phyloP scores from a whole-genome alignment of 352 stramenopile species.

The Phytophthora uliginosa region DNA sequence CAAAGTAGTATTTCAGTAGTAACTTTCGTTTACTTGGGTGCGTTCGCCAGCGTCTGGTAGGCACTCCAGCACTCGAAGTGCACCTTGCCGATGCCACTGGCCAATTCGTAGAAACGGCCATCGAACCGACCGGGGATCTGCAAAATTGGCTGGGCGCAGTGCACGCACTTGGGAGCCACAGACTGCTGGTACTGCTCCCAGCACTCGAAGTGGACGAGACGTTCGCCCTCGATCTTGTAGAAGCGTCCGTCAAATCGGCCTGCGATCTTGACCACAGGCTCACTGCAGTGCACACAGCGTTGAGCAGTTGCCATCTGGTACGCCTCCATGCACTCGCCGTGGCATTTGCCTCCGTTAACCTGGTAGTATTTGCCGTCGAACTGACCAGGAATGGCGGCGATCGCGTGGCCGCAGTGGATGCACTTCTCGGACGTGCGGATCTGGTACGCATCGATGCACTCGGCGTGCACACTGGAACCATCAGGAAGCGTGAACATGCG shows the following conservation, averaged over 20 bases:
- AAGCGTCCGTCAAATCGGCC: slow-evolving; percentile 86
- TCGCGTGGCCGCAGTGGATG: slow-evolving; percentile 80
- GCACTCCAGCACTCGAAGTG: slow-evolving; percentile 90
- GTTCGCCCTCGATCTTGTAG: slow-evolving; percentile 81
- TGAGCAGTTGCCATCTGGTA: slow-evolving; percentile 81
- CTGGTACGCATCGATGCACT: slow-evolving; percentile 91
- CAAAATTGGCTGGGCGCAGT: slow-evolving; percentile 79
- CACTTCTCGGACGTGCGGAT: slow-evolving; percentile 86
- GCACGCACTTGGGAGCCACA: slow-evolving; percentile 81
- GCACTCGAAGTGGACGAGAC: slow-evolving; percentile 89
- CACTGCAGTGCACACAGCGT: slow-evolving; percentile 75
- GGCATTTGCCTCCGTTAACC: slow-evolving; percentile 77
- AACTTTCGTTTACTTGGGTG: slow-evolving; percentile 28
- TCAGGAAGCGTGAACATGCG: slow-evolving; percentile 85
- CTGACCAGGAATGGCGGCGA: slow-evolving; percentile 75
- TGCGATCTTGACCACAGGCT: slow-evolving; percentile 76
- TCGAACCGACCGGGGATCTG: slow-evolving; percentile 81
- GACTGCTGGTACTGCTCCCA: slow-evolving; percentile 85
- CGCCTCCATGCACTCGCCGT: slow-evolving; percentile 87
- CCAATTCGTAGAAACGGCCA: slow-evolving; percentile 88
- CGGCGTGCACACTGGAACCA: slow-evolving; percentile 79
- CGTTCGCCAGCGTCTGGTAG: slow-evolving; percentile 63
- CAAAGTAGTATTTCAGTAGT: not conserved
- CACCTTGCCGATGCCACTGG: slow-evolving; percentile 79
- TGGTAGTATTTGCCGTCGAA: slow-evolving; percentile 90